Evolutionary conservation across 176 grass and related monocot species (phyloP).

Genomic region (Puya raimondii): DNA sequence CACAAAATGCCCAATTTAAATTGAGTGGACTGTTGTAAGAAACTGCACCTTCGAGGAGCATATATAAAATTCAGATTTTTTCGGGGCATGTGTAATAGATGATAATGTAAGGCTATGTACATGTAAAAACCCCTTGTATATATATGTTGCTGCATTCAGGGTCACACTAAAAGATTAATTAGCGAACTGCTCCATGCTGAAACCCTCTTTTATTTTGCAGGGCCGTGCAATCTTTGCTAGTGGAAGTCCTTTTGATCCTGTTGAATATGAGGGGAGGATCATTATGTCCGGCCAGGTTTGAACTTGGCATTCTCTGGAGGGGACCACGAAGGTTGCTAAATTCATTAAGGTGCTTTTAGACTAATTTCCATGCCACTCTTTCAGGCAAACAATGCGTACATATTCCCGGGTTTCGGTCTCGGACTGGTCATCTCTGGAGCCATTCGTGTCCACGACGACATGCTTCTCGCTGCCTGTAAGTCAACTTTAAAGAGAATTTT

Average conservation of each 20-base stretch:
- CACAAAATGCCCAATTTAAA: too few relatives aligned
- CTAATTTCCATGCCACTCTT: not conserved
- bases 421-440: slow-evolving; percentile 84
- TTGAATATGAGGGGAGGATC: slow-evolving; percentile 65
- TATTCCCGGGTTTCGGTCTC: slow-evolving; percentile 96
- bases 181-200: not conserved
- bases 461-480: slow-evolving; percentile 99
- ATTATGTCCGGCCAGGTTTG: slow-evolving; percentile 82
- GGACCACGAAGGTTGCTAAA: not conserved
- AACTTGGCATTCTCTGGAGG: not conserved
- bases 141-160: not conserved
- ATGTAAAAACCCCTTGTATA: not conserved
- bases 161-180: not conserved
- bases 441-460: slow-evolving; percentile 76
- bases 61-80: too few relatives aligned
- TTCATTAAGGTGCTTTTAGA: not conserved
- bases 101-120: not conserved
- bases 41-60: too few relatives aligned
- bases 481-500: slow-evolving; percentile 9
- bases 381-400: slow-evolving; percentile 95
- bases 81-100: not conserved
- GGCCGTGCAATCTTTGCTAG: slow-evolving; percentile 92
- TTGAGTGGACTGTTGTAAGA: too few relatives aligned
- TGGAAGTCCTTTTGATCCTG: slow-evolving; percentile 88
- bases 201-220: slow-evolving; percentile 31